Percentiles rank a stretch among this genome's conserved stretches.
phyloP scores from a whole-genome alignment of 345 rosid species.

The Streptanthus diversifolius region DNA sequence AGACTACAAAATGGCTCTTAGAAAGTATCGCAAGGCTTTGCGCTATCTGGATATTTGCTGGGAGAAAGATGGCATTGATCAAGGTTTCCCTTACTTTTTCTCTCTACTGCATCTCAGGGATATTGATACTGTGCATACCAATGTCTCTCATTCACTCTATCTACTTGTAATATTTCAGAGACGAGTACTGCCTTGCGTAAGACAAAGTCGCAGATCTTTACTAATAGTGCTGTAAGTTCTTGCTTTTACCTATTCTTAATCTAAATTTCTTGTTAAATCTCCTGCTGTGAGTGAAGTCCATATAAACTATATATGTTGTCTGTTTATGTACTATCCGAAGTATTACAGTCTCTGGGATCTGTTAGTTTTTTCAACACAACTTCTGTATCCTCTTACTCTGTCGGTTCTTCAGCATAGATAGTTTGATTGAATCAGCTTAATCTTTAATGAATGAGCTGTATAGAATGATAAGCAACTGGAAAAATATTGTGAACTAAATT shows the following conservation, averaged over 20 bases:
- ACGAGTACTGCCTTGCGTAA: conserved; percentile 70
- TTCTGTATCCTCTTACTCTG: not conserved
- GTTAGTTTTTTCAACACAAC: not conserved
- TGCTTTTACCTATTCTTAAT: not conserved
- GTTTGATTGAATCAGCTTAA: not conserved
- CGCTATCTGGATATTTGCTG: conserved; percentile 88
- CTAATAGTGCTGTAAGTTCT: conserved; percentile 80
- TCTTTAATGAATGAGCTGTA: not conserved
- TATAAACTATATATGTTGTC: not conserved
- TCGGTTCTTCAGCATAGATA: not conserved
- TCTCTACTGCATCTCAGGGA: not conserved
- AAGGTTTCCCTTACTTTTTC: conserved; percentile 45
- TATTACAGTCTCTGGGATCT: not conserved
- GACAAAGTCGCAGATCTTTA: conserved; percentile 85
- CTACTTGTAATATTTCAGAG: conserved; percentile 43
- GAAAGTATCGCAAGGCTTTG: conserved; percentile 85
- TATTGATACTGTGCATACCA: not conserved
- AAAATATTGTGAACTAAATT: not conserved
- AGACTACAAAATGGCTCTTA: conserved; percentile 91
- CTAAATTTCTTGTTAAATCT: too few species aligned
- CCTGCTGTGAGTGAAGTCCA: too few species aligned
- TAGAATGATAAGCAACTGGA: not conserved
- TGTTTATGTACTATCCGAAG: not conserved
- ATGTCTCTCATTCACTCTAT: not conserved
- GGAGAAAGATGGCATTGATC: conserved; percentile 95